phyloP scores from a whole-genome alignment of 352 stramenopile species.

The Pythium graminicola region DNA sequence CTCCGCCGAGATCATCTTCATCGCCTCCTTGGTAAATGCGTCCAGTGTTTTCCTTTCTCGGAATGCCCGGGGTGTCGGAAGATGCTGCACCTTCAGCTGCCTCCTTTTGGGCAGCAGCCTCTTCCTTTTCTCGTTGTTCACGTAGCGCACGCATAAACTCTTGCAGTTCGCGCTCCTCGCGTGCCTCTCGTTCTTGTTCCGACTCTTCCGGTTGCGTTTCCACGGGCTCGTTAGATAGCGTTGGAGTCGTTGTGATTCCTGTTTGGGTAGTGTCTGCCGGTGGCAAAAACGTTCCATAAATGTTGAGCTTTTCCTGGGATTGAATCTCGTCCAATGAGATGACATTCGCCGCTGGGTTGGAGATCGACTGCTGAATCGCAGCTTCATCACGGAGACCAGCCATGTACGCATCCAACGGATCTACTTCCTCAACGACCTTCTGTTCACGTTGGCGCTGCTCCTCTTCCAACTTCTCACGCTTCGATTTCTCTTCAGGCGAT shows the following conservation, averaged over 20 bases:
- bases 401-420: slow-evolving; percentile 85
- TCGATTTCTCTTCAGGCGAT: slow-evolving; percentile 37
- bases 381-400: slow-evolving; percentile 72
- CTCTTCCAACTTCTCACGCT: slow-evolving; percentile 39
- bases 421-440: slow-evolving; percentile 71
- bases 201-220: slow-evolving; percentile 32
- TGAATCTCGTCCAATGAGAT: slow-evolving; percentile 84
- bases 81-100: neutral
- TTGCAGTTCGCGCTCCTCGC: slow-evolving; percentile 72
- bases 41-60: slow-evolving; percentile 61
- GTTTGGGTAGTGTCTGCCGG: slow-evolving; percentile 14
- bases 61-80: neutral
- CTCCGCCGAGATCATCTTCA: slow-evolving; percentile 81
- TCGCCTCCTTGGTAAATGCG: slow-evolving; percentile 80
- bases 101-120: slow-evolving; percentile 14
- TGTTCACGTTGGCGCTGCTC: slow-evolving; percentile 54
- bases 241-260: neutral
- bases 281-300: slow-evolving; percentile 81
- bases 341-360: slow-evolving; percentile 65
- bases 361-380: slow-evolving; percentile 64
- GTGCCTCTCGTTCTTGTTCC: slow-evolving; percentile 53
- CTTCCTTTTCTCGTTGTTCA: slow-evolving; percentile 58
- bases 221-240: neutral
- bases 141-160: slow-evolving; percentile 85
- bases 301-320: slow-evolving; percentile 68